Evolutionary conservation across 2,329 filamentous ascomycete species (phyloP).

Genomic region (Emmonsia crescens): DNA sequence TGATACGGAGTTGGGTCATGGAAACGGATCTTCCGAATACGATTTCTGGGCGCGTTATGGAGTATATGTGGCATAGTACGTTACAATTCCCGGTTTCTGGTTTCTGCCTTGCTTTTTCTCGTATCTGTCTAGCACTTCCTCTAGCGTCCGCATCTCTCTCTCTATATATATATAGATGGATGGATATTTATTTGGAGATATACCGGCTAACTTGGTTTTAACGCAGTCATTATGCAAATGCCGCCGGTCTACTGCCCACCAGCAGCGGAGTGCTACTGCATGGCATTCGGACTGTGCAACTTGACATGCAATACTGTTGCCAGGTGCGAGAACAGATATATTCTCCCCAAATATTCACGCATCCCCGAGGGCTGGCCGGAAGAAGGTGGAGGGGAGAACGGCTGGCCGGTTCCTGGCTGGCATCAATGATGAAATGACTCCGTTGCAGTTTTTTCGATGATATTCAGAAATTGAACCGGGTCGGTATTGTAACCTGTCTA

Average conservation of each 20-base stretch:
- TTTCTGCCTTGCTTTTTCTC: neutral
- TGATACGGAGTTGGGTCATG: conserved; percentile 40
- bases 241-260: conserved; percentile 49
- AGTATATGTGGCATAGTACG: conserved; percentile 53
- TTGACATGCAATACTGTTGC: conserved; percentile 23
- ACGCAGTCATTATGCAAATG: conserved; percentile 31
- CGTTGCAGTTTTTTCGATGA: neutral
- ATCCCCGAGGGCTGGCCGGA: conserved; percentile 54
- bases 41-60: conserved; percentile 44
- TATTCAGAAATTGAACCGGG: too few relatives aligned
- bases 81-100: conserved; percentile 25
- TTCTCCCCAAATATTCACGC: conserved; percentile 46
- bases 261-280: conserved; percentile 54
- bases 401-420: conserved; percentile 14
- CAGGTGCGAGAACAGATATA: conserved; percentile 47
- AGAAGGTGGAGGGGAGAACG: conserved; percentile 40
- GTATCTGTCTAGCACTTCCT: neutral
- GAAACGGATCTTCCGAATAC: conserved; percentile 38
- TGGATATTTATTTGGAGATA: neutral
- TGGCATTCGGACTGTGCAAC: conserved; percentile 52
- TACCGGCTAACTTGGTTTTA: neutral
- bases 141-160: too few relatives aligned
- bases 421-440: conserved; percentile 4
- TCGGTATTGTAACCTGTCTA: neutral
- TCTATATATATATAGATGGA: neutral